Conservation (phyloP, 257 asterid species). For the Ehretia macrophylla region DNA sequence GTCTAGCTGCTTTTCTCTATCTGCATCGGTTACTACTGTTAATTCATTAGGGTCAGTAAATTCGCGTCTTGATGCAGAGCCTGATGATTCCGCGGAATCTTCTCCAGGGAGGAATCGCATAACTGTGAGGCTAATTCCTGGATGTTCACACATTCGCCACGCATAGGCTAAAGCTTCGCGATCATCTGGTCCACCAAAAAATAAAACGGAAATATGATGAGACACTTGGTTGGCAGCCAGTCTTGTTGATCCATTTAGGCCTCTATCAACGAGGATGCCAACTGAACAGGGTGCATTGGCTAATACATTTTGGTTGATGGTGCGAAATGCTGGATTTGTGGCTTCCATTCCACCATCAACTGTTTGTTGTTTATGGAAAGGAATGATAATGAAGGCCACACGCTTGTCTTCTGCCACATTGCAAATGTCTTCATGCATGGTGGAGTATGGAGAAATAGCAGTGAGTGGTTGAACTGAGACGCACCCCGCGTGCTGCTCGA, state of each 20-base stretch:
- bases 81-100: constrained; percentile 5
- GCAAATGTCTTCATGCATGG: constrained; percentile 91
- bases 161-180: constrained; percentile 79
- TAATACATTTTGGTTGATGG: constrained; percentile 71
- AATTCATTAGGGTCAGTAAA: constrained; percentile 26
- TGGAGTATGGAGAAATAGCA: constrained; percentile 87
- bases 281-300: constrained; percentile 82
- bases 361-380: constrained; percentile 90
- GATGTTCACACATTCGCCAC: constrained; percentile 70
- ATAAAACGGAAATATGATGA: constrained; percentile 58
- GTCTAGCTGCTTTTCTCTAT: constrained; percentile 53
- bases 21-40: constrained; percentile 38
- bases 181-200: constrained; percentile 89
- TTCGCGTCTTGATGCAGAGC: neutral
- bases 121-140: constrained; percentile 51
- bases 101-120: constrained; percentile 54
- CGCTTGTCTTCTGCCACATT: constrained; percentile 79
- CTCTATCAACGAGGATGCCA: constrained; percentile 88
- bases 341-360: constrained; percentile 96
- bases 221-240: constrained; percentile 44
- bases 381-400: constrained; percentile 59
- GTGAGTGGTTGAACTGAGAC: constrained; percentile 75
- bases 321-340: constrained; percentile 58
- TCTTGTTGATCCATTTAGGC: constrained; percentile 67
- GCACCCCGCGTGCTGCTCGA: constrained; percentile 55